Conservation (phyloP, 345 rosid species). For the Passiflora organensis region DNA sequence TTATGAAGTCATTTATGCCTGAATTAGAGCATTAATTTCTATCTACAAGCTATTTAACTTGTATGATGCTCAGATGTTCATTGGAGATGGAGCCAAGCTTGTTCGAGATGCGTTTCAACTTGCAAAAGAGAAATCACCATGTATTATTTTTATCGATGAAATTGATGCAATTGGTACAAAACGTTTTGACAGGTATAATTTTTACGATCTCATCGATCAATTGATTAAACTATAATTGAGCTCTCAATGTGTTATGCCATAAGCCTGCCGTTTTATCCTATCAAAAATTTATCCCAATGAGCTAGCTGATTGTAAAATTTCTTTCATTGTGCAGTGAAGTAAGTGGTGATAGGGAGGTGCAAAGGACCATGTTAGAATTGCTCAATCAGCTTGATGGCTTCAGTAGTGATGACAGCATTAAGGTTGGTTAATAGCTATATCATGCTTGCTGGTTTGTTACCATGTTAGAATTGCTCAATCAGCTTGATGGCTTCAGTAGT, state of each 20-base stretch:
- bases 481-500: conserved; percentile 98
- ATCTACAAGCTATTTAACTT: conserved; percentile 1
- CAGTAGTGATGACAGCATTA: conserved; percentile 96
- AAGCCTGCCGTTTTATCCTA: neutral
- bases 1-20: too few relatives aligned
- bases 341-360: conserved; percentile 99
- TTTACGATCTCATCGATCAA: neutral
- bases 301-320: neutral
- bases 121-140: conserved; percentile 98
- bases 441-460: conserved; percentile 8
- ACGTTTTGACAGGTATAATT: conserved; percentile 82
- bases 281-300: too few relatives aligned
- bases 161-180: conserved; percentile 98
- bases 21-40: too few relatives aligned
- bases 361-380: conserved; percentile 96
- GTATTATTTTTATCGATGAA: conserved; percentile 98
- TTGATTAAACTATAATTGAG: neutral
- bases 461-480: conserved; percentile 95
- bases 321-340: conserved; percentile 70
- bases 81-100: conserved; percentile 99
- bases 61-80: conserved; percentile 69
- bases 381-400: conserved; percentile 99
- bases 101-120: conserved; percentile 99
- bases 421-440: conserved; percentile 40
- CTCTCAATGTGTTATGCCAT: neutral